Conservation (phyloP, 768 basidiomycete species). For the Lactarius tabidus region DNA sequence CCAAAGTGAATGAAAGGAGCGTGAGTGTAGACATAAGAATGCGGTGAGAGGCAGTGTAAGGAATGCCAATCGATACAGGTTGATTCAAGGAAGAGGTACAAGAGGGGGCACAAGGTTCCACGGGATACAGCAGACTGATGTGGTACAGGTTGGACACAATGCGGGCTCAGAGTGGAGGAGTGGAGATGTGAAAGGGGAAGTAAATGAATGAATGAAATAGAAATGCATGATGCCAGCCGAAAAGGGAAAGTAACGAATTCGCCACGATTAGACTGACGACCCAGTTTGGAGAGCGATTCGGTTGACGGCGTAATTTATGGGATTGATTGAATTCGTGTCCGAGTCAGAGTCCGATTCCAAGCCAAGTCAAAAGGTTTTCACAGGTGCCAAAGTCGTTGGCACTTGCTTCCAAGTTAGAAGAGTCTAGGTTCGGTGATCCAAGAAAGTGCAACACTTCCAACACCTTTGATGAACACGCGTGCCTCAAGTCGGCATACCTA, state of each 20-base stretch:
- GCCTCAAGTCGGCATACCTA: conserved; percentile 27
- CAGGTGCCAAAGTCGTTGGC: background rate
- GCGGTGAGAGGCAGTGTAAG: conserved; percentile 15
- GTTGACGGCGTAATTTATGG: conserved; percentile 1
- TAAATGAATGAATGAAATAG: conserved; percentile 2
- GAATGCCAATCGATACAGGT: conserved; percentile 17
- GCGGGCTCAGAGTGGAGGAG: conserved; percentile 11
- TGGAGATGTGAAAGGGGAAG: conserved; percentile 7
- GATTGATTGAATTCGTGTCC: conserved; percentile 9
- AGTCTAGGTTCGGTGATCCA: conserved; percentile 21
- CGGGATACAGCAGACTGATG: conserved; percentile 17
- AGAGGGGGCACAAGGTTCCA: conserved; percentile 11
- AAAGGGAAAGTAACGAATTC: conserved; percentile 7
- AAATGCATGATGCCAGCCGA: conserved; percentile 16
- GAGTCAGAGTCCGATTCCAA: background rate
- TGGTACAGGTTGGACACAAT: conserved; percentile 15
- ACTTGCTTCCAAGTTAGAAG: conserved; percentile 17
- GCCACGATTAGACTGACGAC: background rate
- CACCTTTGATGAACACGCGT: conserved; percentile 24
- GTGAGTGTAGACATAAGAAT: conserved; percentile 6
- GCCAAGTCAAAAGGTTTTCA: background rate
- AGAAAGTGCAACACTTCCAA: conserved; percentile 25
- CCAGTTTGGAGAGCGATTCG: conserved; percentile 12
- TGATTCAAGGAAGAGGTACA: conserved; percentile 10
- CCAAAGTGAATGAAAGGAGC: conserved; percentile 14